Evolutionary conservation across 2,329 filamentous ascomycete genomes (phyloP), one percentile per base, ranked within the genome.

Genomic region (Coniella lustricola): DNA sequence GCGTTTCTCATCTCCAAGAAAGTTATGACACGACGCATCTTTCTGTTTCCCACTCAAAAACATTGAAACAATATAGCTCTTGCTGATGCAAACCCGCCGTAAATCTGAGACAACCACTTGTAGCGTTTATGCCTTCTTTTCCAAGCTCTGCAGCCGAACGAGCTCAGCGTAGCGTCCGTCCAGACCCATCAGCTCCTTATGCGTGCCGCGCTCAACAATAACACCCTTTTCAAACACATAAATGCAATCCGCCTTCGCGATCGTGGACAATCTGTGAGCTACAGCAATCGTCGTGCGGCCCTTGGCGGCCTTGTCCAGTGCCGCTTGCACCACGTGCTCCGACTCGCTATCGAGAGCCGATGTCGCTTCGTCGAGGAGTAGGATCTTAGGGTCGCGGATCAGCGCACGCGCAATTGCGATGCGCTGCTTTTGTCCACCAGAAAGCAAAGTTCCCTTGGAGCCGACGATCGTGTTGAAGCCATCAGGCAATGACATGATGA

Each of bases 141-240:
- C 85, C 60, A 93, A 66, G 63, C 82, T 88, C 72, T 93, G 87
- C 57, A 91, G 68, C 56, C 86, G 87, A 41, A 91, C 87, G 55
- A 93, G 66, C 69, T 91, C 87, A 9, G 79, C 82, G 61, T 93
- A 93, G 41, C 85, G 75, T 3, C 86, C 85, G 54, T 81, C 81
- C 62, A 73, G 76, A 56, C 73, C 75, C 76, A 87, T 82, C 58
- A 91, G 63, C 61, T 89, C 85, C 0, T 70, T 60, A 62, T 97
- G 91, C 8, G 82, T 89, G 4, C 91, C 91, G 56, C 79, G 77
- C 71, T 97, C 91, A 1, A 94, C 86, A 37, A 97, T 80, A 51
- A 81, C 77, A 7, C 91, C 93, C 59, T 87, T 83, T 64, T 96
- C 90, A 63, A 97, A 93, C n/a, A 97, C 91, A 56, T 94, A 96